phyloP scores from a whole-genome alignment of 768 basidiomycete genomes.

The Mycena indigotica region DNA sequence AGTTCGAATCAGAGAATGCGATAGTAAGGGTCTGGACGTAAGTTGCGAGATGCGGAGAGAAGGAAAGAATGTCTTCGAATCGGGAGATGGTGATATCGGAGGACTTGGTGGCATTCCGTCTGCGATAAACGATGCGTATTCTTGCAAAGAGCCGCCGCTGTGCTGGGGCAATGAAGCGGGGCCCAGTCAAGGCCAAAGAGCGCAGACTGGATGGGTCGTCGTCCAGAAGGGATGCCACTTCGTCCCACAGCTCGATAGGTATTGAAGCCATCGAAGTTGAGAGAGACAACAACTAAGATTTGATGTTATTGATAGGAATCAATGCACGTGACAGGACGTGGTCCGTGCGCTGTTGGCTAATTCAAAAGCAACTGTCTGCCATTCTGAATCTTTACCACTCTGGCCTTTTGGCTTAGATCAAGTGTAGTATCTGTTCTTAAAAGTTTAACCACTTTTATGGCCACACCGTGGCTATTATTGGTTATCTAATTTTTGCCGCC shows the following conservation, averaged over 20 bases:
- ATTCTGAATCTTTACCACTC: conserved; percentile 64
- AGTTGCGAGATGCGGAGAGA: conserved; percentile 5
- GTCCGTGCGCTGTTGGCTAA: background rate
- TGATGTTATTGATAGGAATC: background rate
- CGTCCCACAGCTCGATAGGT: conserved; percentile 12
- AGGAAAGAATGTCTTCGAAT: background rate
- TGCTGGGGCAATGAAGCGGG: conserved; percentile 3
- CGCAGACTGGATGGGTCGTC: conserved; percentile 9
- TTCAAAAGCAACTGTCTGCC: background rate
- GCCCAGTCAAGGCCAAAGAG: conserved; percentile 9
- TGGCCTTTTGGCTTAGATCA: conserved; percentile 97
- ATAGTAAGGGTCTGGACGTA: conserved; percentile 7
- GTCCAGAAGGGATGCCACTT: conserved; percentile 4
- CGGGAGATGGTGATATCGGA: too few relatives aligned
- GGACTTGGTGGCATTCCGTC: background rate
- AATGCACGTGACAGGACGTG: background rate
- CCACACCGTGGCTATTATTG: conserved; percentile 55
- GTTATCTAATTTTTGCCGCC: conserved; percentile 62
- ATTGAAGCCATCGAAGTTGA: background rate
- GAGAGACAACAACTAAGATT: too few relatives aligned
- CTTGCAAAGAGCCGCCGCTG: conserved; percentile 10
- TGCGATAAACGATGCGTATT: background rate
- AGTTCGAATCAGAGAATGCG: background rate
- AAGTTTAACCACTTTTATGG: conserved; percentile 63
- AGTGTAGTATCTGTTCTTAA: conserved; percentile 97